Percentiles rank a stretch among this genome's conserved stretches.
phyloP scores from a whole-genome alignment of 2,329 filamentous ascomycete genomes.

The Stagonosporopsis vannaccii region DNA sequence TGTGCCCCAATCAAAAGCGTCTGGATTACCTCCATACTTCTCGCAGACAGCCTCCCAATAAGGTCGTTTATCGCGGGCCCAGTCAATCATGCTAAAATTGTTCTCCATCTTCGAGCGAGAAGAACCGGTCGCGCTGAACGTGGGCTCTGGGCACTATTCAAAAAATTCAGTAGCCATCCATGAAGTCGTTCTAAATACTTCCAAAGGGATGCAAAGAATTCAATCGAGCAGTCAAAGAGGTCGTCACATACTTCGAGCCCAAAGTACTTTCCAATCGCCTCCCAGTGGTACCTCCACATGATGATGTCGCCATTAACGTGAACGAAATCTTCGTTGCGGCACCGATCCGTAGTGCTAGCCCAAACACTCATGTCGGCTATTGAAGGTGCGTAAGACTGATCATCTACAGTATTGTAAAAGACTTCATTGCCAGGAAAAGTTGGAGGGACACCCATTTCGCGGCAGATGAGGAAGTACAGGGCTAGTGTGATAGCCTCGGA shows the following conservation, averaged over 20 bases:
- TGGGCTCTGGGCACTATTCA: not conserved
- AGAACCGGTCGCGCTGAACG: no score
- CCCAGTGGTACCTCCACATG: not conserved
- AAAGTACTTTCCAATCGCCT: not conserved
- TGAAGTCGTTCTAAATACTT: no score
- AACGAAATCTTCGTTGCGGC: not conserved
- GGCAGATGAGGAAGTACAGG: conserved; percentile 4
- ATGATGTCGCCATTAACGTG: not conserved
- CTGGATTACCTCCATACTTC: conserved; percentile 10
- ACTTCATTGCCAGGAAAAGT: not conserved
- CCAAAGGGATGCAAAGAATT: no score
- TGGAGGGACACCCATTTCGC: not conserved
- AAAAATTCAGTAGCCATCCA: not conserved
- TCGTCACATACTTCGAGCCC: not conserved
- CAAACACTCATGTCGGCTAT: conserved; percentile 1
- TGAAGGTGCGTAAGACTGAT: not conserved
- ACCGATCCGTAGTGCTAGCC: not conserved
- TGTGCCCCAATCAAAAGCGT: conserved; percentile 13
- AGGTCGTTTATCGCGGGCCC: conserved; percentile 4
- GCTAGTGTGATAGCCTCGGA: conserved; percentile 1
- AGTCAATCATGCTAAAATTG: conserved; percentile 1
- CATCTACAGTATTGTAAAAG: conserved; percentile 2
- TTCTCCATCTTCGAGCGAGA: not conserved
- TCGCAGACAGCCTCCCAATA: not conserved
- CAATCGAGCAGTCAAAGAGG: no score